A percentile compares a stretch with the other conserved stretches of the same genome.
These are phyloP conservation scores for Oryza officinalis DNA, from an alignment of 176 grass and related monocot genomes.

Conservation along the genomic window DNA sequence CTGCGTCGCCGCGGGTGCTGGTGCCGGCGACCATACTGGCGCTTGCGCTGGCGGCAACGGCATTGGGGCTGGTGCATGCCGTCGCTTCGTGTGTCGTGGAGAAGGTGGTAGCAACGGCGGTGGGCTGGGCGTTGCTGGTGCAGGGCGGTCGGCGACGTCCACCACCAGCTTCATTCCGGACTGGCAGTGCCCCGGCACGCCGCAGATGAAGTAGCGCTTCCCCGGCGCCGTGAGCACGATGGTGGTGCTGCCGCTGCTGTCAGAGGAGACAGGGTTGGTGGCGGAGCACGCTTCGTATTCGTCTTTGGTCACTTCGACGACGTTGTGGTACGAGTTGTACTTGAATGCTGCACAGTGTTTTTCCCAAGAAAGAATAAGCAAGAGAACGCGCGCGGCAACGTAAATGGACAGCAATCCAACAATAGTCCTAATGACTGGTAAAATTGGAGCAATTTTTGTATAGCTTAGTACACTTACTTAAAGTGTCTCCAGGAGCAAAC, in stretches of 20 bases:
- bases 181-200: constrained; percentile 58
- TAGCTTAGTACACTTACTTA: constrained; percentile 52
- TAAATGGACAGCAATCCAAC: neutral
- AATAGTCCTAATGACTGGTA: too few species aligned
- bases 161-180: constrained; percentile 78
- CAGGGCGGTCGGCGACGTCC: constrained; percentile 43
- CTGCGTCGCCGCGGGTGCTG: neutral
- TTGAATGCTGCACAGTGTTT: constrained; percentile 40
- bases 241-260: constrained; percentile 61
- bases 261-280: constrained; percentile 38
- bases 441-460: too few species aligned
- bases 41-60: neutral
- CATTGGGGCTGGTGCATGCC: neutral
- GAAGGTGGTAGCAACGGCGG: constrained; percentile 13
- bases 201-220: constrained; percentile 81
- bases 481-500: constrained; percentile 58
- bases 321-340: constrained; percentile 60
- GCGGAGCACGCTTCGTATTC: constrained; percentile 57
- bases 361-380: neutral
- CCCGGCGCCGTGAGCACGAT: constrained; percentile 53
- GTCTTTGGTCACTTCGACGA: constrained; percentile 54
- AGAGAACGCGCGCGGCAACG: neutral
- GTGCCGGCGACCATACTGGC: constrained; percentile 2
- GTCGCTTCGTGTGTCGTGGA: neutral
- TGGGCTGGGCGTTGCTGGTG: constrained; percentile 36